Percentiles rank a stretch among this genome's conserved stretches.
Evolutionary conservation across 2,329 filamentous ascomycete species (phyloP).

Genomic region (Aureobasidium leucospermi): DNA sequence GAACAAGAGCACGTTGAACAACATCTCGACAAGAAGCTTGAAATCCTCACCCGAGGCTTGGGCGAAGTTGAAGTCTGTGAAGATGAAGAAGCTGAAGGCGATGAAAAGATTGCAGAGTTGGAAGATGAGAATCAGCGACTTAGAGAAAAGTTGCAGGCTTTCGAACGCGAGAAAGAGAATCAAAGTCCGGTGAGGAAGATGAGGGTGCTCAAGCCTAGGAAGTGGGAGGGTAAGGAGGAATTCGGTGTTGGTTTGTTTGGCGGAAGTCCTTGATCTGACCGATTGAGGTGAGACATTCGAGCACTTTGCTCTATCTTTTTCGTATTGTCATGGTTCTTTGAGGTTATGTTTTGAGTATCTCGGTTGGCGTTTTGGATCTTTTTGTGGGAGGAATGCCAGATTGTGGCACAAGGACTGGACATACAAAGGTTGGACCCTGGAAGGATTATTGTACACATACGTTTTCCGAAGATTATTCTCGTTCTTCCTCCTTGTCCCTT

Average conservation of each 20-base stretch:
- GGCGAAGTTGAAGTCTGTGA: constrained; percentile 38
- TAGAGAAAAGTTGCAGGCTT: constrained; percentile 31
- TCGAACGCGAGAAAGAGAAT: constrained; percentile 34
- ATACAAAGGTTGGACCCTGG: too few species aligned
- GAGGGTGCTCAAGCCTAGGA: constrained; percentile 42
- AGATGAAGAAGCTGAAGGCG: constrained; percentile 27
- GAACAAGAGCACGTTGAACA: constrained; percentile 73
- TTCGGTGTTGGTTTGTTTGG: constrained; percentile 22
- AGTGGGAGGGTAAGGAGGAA: constrained; percentile 34
- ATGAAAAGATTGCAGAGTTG: constrained; percentile 30
- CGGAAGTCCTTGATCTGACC: constrained; percentile 16
- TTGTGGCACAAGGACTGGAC: too few species aligned
- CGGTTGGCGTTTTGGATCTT: too few species aligned
- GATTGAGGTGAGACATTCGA: too few species aligned
- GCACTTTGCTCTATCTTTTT: too few species aligned
- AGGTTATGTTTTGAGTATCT: too few species aligned
- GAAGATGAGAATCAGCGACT: constrained; percentile 41
- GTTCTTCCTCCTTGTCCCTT: too few species aligned
- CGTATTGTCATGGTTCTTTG: too few species aligned
- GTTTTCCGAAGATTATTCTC: too few species aligned
- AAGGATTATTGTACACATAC: too few species aligned
- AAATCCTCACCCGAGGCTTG: constrained; percentile 55
- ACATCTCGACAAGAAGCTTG: constrained; percentile 83
- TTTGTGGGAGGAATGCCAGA: too few species aligned
- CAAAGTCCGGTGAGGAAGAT: constrained; percentile 41